Base-by-base conservation (phyloP, 2,329 filamentous ascomycete genomes). In the Paracorniculantispora psalliotae region DNA sequence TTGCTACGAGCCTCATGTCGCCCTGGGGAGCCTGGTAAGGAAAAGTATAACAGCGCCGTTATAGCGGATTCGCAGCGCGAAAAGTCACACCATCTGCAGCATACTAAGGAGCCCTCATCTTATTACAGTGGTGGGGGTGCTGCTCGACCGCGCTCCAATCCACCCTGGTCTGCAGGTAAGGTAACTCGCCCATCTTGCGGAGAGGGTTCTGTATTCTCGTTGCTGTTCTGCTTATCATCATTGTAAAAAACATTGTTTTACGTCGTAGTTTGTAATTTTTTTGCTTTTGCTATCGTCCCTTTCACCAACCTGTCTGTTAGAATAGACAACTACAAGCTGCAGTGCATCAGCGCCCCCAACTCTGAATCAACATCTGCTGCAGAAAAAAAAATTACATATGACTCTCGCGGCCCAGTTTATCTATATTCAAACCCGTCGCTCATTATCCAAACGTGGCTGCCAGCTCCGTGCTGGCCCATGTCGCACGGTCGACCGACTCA, bases 191-290 rank as follows among this genome's bases (percentile, higher is more conserved):
- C 17, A 41, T 39, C 35, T 15, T 33, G 54, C 54, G 54, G 44
- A 57, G 54, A 57, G 54, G 54, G 54, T 57, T 57, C 23, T 57
- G 54, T 57, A 57, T 30, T 15, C 10, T n/a, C n/a, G n/a, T n/a
- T n/a, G n/a, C n/a, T n/a, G n/a, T 28, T 23, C n/a, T 41, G 13
- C 15, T 28, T 43, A 3, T 43, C 33, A n/a, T 12, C 19, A 33
- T 35, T 12, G 12, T 10, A n/a, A n/a, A n/a, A n/a, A n/a, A n/a
- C n/a, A n/a, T n/a, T n/a, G n/a, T n/a, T n/a, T n/a, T n/a, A n/a
- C n/a, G n/a, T n/a, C n/a, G n/a, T n/a, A 37, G 33, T 37, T 33
- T 33, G 33, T 9, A 6, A n/a, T n/a, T n/a, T n/a, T n/a, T n/a
- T n/a, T n/a, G n/a, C n/a, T n/a, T n/a, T n/a, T n/a, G n/a, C n/a